Base-by-base conservation (phyloP, 495 filamentous ascomycete genomes). In the Lasiosphaeris hirsuta region DNA sequence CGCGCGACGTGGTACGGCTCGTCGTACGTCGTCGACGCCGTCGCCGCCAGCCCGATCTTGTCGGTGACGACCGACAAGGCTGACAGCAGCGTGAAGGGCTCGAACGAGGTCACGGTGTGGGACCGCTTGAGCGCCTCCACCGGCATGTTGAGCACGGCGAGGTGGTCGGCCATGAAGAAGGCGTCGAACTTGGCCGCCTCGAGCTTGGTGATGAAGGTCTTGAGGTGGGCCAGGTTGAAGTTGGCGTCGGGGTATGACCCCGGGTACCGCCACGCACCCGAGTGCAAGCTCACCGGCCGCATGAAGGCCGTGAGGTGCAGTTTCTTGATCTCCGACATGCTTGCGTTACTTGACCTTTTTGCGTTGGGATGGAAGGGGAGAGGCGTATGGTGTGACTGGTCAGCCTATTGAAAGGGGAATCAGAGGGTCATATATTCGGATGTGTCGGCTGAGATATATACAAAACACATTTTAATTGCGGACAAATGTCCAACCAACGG, bases 81-180 rank as follows among this genome's bases (percentile, higher is more conserved):
- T 1, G 78, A 74, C 2, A 83, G 67, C 11, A 78, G 68, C 48
- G 74, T 75, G 37, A 80, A 70, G 8, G 77, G 79, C 58, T 81
- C 76, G 46, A 72, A 70, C 1, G 81, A 84, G 6, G 81, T 83
- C 7, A 80, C 75, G 1, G 81, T 82, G 50, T 83, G 80, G 53
- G 79, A 82, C 48, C 81, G 79, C 57, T 79, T 78, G 36, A 83
- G 73, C 11, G 80, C 80, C 52, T 83, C 79, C 11, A 79, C 61
- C 8, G 80, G 80, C 79, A 84, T 82, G 61, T 84, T 82, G 23
- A 82, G 65, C 8, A 83, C 80, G 11, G 79, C 81, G 0, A 84
- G 68, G 58, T 82, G 79, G 57, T 84, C 81, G 4, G 81, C 81
- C 80, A 84, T 83, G 74, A 84, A 84, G 71, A 84, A 82, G 49